These are phyloP conservation scores for Pontederia paniculata DNA, from an alignment of 176 grass and related monocot genomes.

Conservation along the genomic window DNA sequence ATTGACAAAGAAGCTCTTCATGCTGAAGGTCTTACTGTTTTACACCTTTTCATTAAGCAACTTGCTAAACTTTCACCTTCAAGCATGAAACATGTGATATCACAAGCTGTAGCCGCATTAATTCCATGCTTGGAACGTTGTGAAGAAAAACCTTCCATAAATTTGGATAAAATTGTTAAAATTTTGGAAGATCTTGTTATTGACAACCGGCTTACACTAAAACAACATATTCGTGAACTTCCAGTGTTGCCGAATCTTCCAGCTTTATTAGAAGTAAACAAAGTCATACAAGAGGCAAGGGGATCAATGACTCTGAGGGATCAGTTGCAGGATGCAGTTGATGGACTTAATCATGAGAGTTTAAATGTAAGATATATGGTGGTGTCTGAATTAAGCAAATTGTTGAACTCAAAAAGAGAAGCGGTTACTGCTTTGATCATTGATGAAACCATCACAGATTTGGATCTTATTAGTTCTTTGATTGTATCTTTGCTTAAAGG, in stretches of 20 bases:
- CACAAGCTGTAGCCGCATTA: slow-evolving; percentile 92
- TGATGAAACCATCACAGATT: slow-evolving; percentile 58
- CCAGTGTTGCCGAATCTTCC: slow-evolving; percentile 78
- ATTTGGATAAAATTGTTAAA: slow-evolving; percentile 69
- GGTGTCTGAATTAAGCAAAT: slow-evolving; percentile 75
- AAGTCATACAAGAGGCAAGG: slow-evolving; percentile 85
- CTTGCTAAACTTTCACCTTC: slow-evolving; percentile 62
- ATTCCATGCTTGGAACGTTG: slow-evolving; percentile 68
- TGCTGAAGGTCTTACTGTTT: slow-evolving; percentile 49
- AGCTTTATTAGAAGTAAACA: slow-evolving; percentile 76
- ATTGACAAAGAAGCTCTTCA: slow-evolving; percentile 94
- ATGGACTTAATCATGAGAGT: slow-evolving; percentile 95
- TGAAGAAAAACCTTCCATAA: slow-evolving; percentile 49
- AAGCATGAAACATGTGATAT: slow-evolving; percentile 91
- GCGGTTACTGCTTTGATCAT: slow-evolving; percentile 73
- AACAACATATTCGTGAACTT: slow-evolving; percentile 75
- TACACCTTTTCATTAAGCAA: slow-evolving; percentile 83
- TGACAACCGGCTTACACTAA: slow-evolving; percentile 50
- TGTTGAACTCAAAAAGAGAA: slow-evolving; percentile 68
- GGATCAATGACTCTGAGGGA: slow-evolving; percentile 69
- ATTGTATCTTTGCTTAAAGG: slow-evolving; percentile 78
- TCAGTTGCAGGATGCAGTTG: slow-evolving; percentile 72
- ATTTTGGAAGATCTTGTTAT: slow-evolving; percentile 81
- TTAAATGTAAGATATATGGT: slow-evolving; percentile 97
- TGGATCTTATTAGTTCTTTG: slow-evolving; percentile 82